phyloP scores from a whole-genome alignment of 441 rosid species.

The Flueggea neowawraea region DNA sequence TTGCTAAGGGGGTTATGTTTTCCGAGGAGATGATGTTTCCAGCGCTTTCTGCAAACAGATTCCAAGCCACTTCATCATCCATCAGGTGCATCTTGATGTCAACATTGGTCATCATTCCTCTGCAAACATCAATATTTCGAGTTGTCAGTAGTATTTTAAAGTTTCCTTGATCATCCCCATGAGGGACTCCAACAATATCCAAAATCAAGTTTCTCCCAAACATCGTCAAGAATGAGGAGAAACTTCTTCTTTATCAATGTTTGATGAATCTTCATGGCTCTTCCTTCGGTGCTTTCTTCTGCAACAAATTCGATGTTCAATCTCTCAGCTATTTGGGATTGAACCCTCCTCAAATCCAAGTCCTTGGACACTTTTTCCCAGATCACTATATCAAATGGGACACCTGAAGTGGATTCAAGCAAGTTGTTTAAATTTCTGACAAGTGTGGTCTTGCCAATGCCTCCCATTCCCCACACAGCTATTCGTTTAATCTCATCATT shows the following conservation, averaged over 20 bases:
- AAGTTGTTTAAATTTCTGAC: slow-evolving; percentile 48
- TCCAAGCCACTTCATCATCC: slow-evolving; percentile 28
- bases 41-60: slow-evolving; percentile 23
- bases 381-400: slow-evolving; percentile 37
- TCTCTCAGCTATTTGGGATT: slow-evolving; percentile 41
- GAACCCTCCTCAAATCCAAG: slow-evolving; percentile 32
- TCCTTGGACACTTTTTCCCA: slow-evolving; percentile 51
- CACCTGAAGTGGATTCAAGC: slow-evolving; percentile 24
- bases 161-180: slow-evolving; percentile 12
- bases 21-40: slow-evolving; percentile 20
- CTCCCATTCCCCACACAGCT: slow-evolving; percentile 60
- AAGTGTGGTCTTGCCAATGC: slow-evolving; percentile 50
- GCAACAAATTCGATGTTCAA: slow-evolving; percentile 27
- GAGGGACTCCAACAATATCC: slow-evolving; percentile 35
- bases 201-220: slow-evolving; percentile 41
- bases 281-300: slow-evolving; percentile 15
- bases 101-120: slow-evolving; percentile 30
- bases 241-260: slow-evolving; percentile 26
- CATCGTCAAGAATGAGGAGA: slow-evolving; percentile 48
- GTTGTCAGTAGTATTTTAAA: slow-evolving; percentile 33
- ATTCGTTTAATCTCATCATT: slow-evolving; percentile 31
- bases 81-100: slow-evolving; percentile 23
- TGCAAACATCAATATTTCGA: slow-evolving; percentile 22
- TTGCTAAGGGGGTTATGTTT: slow-evolving; percentile 18
- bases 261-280: slow-evolving; percentile 19